Evolutionary conservation across 2,329 filamentous ascomycete species (phyloP).

Genomic region (Pezicula carpinea): DNA sequence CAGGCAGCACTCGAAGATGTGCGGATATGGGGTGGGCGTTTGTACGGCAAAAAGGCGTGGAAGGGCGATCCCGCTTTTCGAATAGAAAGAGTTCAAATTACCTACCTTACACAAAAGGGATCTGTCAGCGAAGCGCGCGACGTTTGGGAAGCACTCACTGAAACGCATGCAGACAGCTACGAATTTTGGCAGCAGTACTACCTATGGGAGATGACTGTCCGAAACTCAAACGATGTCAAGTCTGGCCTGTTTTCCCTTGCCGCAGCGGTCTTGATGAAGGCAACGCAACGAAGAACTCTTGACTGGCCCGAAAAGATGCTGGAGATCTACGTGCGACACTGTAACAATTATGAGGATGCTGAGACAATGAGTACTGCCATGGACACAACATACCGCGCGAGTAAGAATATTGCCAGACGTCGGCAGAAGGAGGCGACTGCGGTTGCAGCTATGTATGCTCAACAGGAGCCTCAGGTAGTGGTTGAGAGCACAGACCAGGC

Average conservation of each 20-base stretch:
- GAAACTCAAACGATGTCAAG: constrained; percentile 24
- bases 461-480: constrained; percentile 26
- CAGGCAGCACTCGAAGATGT: constrained; percentile 82
- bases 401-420: constrained; percentile 57
- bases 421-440: constrained; percentile 61
- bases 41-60: constrained; percentile 68
- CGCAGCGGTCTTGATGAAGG: constrained; percentile 71
- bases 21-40: constrained; percentile 65
- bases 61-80: constrained; percentile 85
- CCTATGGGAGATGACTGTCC: constrained; percentile 72
- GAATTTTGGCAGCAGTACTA: constrained; percentile 96
- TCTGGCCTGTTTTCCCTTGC: constrained; percentile 59
- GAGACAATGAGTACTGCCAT: constrained; percentile 69
- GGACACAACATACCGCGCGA: constrained; percentile 66
- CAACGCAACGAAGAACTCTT: constrained; percentile 55
- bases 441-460: constrained; percentile 48
- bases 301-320: constrained; percentile 76
- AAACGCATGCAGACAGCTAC: constrained; percentile 70
- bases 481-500: constrained; percentile 24
- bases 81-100: constrained; percentile 86
- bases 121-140: constrained; percentile 71
- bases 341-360: constrained; percentile 84
- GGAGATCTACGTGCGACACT: constrained; percentile 72
- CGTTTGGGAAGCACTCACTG: constrained; percentile 68
- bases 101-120: constrained; percentile 81